Base-by-base conservation (phyloP, 371 early-diverging fungal genomes). In the Syncephalastrum racemosum region DNA sequence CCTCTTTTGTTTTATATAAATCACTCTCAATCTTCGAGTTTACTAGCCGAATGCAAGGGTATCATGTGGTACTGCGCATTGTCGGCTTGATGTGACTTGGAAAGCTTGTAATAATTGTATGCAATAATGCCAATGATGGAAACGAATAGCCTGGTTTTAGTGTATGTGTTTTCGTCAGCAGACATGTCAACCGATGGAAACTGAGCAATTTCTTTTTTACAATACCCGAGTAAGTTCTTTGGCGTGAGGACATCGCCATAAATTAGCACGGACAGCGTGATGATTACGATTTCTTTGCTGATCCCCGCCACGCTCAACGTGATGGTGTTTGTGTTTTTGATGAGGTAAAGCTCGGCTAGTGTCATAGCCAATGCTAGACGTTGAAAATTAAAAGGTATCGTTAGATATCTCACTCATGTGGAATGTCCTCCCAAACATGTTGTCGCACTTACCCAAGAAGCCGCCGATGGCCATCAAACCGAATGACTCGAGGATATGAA, bases 301-400 rank as follows among this genome's bases (percentile, higher is more conserved):
- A 95, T 92, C 4, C 96, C 96, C 4, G 92, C 92, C 3, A 96
- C 88, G 20, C 92, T 90, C 41, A 96, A 68, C 0, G 95, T 93
- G 3, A 96, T 83, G 0, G 91, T 92, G 12, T 88, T 87, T 1
- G 95, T 95, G 36, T 75, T 81, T 54, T 87, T 80, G 50, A 96
- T 93, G 43, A 96, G 70, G 54, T 82, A 73, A 61, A 89, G 89
- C 64, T 96, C 97, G 13, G 89, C 77, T 12, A 90, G 68, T 0
- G 92, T 87, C 94, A 96, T 92, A 19, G 82, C 78, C 70, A 95
- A 95, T 5, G 95, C 95, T 72, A 31, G 14, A 48, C 19, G 24
- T 41, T 40, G 23, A 51, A 14, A 18, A 22, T 3, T 13, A 42
- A 36, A 16, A 46, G 22, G 2, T n/a, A 16, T 47, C 18, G 13